These are phyloP conservation scores for Codiaeum variegatum DNA, from an alignment of 441 rosid species.

Conservation along the genomic window DNA sequence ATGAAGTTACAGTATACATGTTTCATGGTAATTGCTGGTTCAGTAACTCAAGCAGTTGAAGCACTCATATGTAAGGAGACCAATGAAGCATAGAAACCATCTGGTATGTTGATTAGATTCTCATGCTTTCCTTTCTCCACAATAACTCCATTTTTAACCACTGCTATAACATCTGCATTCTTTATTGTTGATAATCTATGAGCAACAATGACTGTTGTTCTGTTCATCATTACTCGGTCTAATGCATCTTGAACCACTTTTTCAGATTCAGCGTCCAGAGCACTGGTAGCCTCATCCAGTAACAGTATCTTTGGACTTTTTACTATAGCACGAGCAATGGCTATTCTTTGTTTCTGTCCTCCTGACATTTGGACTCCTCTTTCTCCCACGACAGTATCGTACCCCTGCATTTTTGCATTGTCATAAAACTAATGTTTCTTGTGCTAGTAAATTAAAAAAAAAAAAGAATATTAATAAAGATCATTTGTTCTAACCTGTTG, in stretches of 20 bases:
- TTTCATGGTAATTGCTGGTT: not conserved
- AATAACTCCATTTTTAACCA: slow-evolving; percentile 57
- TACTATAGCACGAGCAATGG: slow-evolving; percentile 65
- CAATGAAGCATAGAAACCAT: slow-evolving; percentile 59
- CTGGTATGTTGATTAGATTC: slow-evolving; percentile 36
- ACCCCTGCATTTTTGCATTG: slow-evolving; percentile 47
- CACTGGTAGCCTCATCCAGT: slow-evolving; percentile 70
- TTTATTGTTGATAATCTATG: slow-evolving; percentile 58
- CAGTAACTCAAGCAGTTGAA: slow-evolving; percentile 18
- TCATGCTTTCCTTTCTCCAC: slow-evolving; percentile 71
- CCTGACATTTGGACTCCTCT: slow-evolving; percentile 71
- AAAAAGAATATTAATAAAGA: not conserved
- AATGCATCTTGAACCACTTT: slow-evolving; percentile 64
- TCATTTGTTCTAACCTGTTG: slow-evolving; percentile 39
- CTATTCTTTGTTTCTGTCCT: slow-evolving; percentile 75
- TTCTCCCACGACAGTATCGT: slow-evolving; percentile 62
- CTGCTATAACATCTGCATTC: slow-evolving; percentile 57
- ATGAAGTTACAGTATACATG: not conserved
- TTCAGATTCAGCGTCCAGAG: slow-evolving; percentile 68
- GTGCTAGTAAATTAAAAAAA: not conserved
- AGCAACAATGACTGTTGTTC: slow-evolving; percentile 66
- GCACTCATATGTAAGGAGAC: slow-evolving; percentile 46
- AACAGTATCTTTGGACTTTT: slow-evolving; percentile 57
- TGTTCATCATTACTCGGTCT: slow-evolving; percentile 48
- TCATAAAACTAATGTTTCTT: slow-evolving; percentile 25